A percentile compares a stretch with the other conserved stretches of the same genome.
These are phyloP conservation scores for Podospora pseudoanserina DNA, from an alignment of 495 filamentous ascomycete genomes.

Conservation along the genomic window DNA sequence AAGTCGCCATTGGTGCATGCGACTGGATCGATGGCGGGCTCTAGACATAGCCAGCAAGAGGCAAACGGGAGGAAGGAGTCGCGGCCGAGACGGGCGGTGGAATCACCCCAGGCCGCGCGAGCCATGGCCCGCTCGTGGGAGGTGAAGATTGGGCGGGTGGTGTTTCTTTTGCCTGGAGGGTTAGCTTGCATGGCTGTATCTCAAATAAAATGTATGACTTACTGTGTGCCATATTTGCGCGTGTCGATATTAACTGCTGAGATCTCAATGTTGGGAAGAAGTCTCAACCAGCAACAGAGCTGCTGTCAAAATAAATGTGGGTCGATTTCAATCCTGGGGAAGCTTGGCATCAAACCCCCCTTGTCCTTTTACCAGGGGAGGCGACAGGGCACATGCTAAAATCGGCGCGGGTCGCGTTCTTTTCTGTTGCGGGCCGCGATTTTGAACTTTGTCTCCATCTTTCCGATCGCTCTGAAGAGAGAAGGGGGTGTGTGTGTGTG, in stretches of 20 bases:
- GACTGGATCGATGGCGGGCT: constrained; percentile 78
- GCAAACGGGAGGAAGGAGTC: constrained; percentile 94
- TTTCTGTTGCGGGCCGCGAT: not conserved
- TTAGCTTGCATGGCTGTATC: constrained; percentile 19
- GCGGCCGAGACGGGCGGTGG: constrained; percentile 78
- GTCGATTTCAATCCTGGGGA: not conserved
- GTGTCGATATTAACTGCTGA: not conserved
- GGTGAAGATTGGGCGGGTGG: constrained; percentile 93
- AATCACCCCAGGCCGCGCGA: constrained; percentile 74
- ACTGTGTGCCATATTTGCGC: constrained; percentile 54
- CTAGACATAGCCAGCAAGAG: constrained; percentile 84
- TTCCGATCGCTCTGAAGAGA: not conserved
- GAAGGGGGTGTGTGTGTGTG: too few species aligned
- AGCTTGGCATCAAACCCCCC: not conserved
- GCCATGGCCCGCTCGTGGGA: constrained; percentile 83
- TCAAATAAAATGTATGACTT: constrained; percentile 22
- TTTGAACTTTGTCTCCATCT: constrained; percentile 3
- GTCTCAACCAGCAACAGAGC: not conserved
- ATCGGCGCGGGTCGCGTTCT: constrained; percentile 2
- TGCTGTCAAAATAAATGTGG: not conserved
- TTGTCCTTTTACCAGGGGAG: not conserved
- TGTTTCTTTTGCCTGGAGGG: constrained; percentile 78
- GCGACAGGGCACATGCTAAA: constrained; percentile 2
- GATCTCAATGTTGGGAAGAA: not conserved
- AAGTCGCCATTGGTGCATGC: constrained; percentile 73